Evolutionary conservation across 2,329 filamentous ascomycete genomes (phyloP).

Genomic region (Hymenoscyphus occultus): DNA sequence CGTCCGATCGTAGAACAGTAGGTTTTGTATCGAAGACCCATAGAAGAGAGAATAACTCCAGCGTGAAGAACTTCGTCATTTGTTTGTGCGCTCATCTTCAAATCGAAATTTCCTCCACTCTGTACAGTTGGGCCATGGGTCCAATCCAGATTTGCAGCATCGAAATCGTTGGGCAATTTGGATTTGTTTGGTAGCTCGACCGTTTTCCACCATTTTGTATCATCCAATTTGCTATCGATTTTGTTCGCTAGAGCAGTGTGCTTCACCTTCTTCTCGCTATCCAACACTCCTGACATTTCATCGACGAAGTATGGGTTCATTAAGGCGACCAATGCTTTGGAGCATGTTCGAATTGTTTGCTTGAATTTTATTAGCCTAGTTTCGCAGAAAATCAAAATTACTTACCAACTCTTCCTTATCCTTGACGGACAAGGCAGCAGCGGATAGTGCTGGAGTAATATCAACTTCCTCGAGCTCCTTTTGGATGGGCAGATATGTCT

Average conservation of each 20-base stretch:
- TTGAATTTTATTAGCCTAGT: conserved; percentile 32
- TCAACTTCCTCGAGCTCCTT: conserved; percentile 90
- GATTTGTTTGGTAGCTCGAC: conserved; percentile 65
- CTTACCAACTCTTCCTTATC: conserved; percentile 82
- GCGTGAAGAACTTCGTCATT: conserved; percentile 82
- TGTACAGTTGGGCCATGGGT: conserved; percentile 86
- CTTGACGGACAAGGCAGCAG: conserved; percentile 83
- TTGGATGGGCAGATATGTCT: conserved; percentile 69
- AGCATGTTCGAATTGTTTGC: conserved; percentile 90
- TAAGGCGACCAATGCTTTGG: conserved; percentile 87
- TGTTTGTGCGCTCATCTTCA: conserved; percentile 74
- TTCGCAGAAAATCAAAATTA: not conserved
- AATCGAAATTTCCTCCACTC: conserved; percentile 92
- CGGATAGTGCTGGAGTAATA: conserved; percentile 76
- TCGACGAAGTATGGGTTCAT: conserved; percentile 98
- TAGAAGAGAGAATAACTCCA: conserved; percentile 87
- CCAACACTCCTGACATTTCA: conserved; percentile 94
- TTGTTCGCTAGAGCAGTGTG: conserved; percentile 84
- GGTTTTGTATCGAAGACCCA: conserved; percentile 92
- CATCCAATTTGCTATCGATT: conserved; percentile 87
- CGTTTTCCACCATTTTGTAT: conserved; percentile 88
- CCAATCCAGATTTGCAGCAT: conserved; percentile 89
- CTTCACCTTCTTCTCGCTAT: conserved; percentile 95
- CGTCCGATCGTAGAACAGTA: conserved; percentile 91
- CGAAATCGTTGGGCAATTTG: conserved; percentile 84